Conservation (phyloP, 2,329 filamentous ascomycete genomes). For the Sporothrix brasiliensis region DNA sequence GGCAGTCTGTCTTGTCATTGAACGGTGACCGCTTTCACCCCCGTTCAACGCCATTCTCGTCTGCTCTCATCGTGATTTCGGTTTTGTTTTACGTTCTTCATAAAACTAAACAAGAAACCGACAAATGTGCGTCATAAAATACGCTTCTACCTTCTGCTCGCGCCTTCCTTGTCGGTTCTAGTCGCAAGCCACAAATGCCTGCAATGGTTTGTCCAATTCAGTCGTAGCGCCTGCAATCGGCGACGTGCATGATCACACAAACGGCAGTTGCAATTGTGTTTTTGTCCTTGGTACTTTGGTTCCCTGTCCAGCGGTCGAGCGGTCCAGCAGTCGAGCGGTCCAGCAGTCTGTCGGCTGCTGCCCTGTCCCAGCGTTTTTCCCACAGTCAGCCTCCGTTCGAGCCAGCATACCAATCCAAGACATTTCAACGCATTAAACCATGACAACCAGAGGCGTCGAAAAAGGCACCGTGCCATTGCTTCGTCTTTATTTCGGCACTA, state of each 20-base stretch:
- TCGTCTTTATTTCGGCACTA: constrained; percentile 33
- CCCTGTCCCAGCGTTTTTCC: neutral
- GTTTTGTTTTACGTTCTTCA: too few relatives aligned
- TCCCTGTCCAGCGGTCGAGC: too few relatives aligned
- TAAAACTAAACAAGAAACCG: too few relatives aligned
- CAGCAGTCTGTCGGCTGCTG: neutral
- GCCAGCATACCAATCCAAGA: constrained; percentile 18
- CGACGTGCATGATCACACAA: constrained; percentile 3
- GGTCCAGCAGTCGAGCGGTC: neutral
- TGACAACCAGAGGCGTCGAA: neutral
- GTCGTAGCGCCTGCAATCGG: neutral
- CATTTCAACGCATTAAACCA: neutral
- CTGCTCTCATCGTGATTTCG: too few relatives aligned
- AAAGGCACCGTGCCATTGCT: constrained; percentile 18
- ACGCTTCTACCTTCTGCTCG: neutral
- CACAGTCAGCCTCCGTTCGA: neutral
- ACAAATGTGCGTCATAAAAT: too few relatives aligned
- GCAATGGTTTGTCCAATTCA: neutral
- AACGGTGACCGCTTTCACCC: too few relatives aligned
- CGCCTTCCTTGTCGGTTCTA: constrained; percentile 23
- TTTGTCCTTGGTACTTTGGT: too few relatives aligned
- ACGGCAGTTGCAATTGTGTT: neutral
- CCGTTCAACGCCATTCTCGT: too few relatives aligned
- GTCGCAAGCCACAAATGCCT: neutral
- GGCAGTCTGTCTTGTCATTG: too few relatives aligned